Base-by-base conservation (phyloP, 805 yeast species). In the Kuraishia piskuri region DNA sequence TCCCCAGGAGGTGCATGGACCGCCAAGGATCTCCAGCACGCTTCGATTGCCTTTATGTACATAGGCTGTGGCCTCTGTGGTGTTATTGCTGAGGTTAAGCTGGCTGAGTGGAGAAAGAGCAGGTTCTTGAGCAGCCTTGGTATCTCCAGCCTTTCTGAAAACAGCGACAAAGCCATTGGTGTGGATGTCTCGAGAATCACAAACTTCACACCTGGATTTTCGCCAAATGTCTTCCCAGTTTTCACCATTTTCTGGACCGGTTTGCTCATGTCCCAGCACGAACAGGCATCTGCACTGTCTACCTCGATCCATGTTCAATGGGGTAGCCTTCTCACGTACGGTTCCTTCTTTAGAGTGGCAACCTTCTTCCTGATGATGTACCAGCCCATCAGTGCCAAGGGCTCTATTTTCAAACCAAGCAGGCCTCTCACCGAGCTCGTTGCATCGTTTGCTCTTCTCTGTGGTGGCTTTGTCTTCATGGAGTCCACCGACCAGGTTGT, bases 211-310 rank as follows among this genome's bases (percentile, higher is more conserved):
- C 91, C 91, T 1, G 95, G 95, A 0, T 88, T 74, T 67, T 85
- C 96, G 1, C 91, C 96, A 58, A 94, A 94, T 66, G 97, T 97
- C 36, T 90, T 94, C 79, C 97, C 98, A 2, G 83, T 88, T 1
- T 80, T 94, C 58, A 90, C 95, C 2, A 88, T 94, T 36, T 94
- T 88, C 71, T 94, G 97, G 96, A 94, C 98, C 1, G 99, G 99
- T 25, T 77, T 86, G 14, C 75, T 94, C 57, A 94, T 94, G 99
- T 90, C 97, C 1, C 89, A 86, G 68, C 99, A 94, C 69, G 83
- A 82, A 45, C 99, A 94, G 69, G 87, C 91, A 5, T 84, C 94
- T 0, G 73, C 66, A 52, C 76, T 86, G 31, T 84, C 97, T 2
- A 90, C 97, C 2, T 73, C 69, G 19, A 80, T 94, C 57, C 99